phyloP scores from a whole-genome alignment of 1,139 yeast genomes.

The Geotrichum cucujoidarum region DNA sequence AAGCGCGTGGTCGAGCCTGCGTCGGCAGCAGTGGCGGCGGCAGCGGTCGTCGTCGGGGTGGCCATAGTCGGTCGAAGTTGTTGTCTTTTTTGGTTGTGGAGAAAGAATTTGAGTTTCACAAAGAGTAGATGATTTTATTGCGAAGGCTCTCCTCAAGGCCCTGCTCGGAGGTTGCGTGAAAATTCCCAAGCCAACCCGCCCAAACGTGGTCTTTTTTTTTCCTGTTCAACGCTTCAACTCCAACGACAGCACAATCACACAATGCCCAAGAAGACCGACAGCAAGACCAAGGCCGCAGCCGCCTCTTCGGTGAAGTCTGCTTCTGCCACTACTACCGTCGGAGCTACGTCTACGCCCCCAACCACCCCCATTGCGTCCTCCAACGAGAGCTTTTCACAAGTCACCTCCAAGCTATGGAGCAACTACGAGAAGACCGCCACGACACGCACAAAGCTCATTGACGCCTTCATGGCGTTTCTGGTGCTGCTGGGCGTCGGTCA shows the following conservation, averaged over 20 bases:
- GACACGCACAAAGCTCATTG: slow-evolving; percentile 53
- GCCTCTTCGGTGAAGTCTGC: slow-evolving; percentile 10
- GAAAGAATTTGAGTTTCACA: neutral
- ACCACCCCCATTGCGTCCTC: slow-evolving; percentile 3
- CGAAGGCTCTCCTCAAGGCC: neutral
- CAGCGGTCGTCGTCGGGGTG: neutral
- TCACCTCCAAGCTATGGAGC: slow-evolving; percentile 21
- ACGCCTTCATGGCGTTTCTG: slow-evolving; percentile 66
- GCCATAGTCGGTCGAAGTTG: neutral
- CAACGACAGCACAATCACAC: neutral
- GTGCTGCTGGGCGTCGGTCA: slow-evolving; percentile 73
- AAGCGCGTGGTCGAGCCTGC: neutral
- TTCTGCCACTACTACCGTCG: slow-evolving; percentile 1
- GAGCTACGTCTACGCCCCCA: neutral
- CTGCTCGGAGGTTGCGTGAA: no score
- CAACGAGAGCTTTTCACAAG: neutral
- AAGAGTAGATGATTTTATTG: neutral
- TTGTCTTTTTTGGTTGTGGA: no score
- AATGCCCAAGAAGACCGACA: slow-evolving; percentile 18
- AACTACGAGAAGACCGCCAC: slow-evolving; percentile 27
- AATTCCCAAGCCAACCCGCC: no score
- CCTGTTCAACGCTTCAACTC: neutral
- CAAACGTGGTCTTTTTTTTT: neutral
- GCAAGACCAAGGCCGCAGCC: slow-evolving; percentile 6
- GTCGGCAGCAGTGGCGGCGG: neutral